Base-by-base conservation (phyloP, 495 filamentous ascomycete genomes). In the Talaromyces ruber region DNA sequence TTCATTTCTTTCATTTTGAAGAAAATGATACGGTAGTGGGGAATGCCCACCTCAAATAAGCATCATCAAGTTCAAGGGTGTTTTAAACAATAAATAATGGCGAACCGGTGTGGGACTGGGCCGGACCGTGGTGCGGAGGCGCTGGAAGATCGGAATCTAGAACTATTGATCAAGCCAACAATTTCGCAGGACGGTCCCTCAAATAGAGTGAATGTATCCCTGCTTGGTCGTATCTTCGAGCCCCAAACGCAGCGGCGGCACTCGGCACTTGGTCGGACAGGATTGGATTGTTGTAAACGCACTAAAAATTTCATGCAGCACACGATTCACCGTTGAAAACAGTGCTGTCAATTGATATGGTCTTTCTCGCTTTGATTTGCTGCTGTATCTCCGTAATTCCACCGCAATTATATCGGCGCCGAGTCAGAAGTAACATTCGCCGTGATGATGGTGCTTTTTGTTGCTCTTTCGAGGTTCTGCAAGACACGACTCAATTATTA, bases 31-130 rank as follows among this genome's bases (percentile, higher is more conserved):
- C 9, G 26, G 26, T n/a, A 34, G 16, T 21, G 54, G 14, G 54
- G 54, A 34, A 34, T 29, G 54, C 14, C n/a, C n/a, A 57, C 54
- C 26, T 57, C 54, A 57, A 57, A 57, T 57, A 57, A 57, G 54
- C 54, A 57, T 57, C 54, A 57, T 57, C 54, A 57, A 14, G 8
- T 57, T 7, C 29, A 14, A 34, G 54, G n/a, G 54, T 29, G 28
- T 9, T n/a, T 57, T 34, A 54, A 16, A 54, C 51, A 54, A 54
- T 25, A 28, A 54, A 26, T 26, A 28, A 39, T 39, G 14, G 34
- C 22, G 24, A 12, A 34, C 54, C 54, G 54, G n/a, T 29, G 54
- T 57, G 28, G 54, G 54, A 57, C 54, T 54, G 24, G 50, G 5
- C 50, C 16, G 50, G 50, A 52, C 22, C 24, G 51, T 28, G 24